Base-by-base conservation (phyloP, 164 flowering plant species). In the Chloranthus sessilifolius region DNA sequence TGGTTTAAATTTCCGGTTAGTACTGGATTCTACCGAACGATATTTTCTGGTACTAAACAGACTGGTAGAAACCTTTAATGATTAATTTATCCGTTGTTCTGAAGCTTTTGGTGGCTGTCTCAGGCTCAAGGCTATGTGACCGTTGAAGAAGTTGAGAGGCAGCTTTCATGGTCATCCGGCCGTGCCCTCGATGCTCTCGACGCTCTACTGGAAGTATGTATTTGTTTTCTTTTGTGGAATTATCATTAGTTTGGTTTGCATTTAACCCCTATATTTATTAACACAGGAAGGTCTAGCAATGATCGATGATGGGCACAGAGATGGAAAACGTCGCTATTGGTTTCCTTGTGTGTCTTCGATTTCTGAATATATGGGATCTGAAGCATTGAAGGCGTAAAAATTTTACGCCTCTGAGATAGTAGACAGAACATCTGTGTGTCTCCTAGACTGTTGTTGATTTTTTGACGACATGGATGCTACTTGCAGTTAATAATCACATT, bases 281-380 rank as follows among this genome's bases (percentile, higher is more conserved):
- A 44, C 67, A 55, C 94, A 92, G 99, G 99, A 92, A 57, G 95
- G 97, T 47, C 95, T 88, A 58, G 85, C 99, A 14, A 92, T 92
- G 99, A 76, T 92, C 24, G 99, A 92, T 65, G 84, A 88, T 57
- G 99, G 99, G 17, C 89, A 92, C 48, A 75, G 52, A 53, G 99
- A 86, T 61, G 83, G 99, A 10, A 79, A 62, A 58, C 76, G 88
- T 2, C 75, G 88, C 15, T 88, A 92, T 33, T 92, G 96, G 96
- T 86, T 92, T 60, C 96, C 99, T 7, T 88, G 94, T 59, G 83
- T 82, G 9, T 76, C 85, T 43, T 74, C 88, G 15, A 52, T 80
- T 29, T 67, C 88, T 21, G 67, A n/a, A n/a, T n/a, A n/a, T n/a
- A n/a, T n/a, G n/a, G n/a, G n/a, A n/a, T n/a, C n/a, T n/a, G n/a